Conservation (phyloP, 2,329 filamentous ascomycete genomes). For the Pseudogymnoascus sp. region DNA sequence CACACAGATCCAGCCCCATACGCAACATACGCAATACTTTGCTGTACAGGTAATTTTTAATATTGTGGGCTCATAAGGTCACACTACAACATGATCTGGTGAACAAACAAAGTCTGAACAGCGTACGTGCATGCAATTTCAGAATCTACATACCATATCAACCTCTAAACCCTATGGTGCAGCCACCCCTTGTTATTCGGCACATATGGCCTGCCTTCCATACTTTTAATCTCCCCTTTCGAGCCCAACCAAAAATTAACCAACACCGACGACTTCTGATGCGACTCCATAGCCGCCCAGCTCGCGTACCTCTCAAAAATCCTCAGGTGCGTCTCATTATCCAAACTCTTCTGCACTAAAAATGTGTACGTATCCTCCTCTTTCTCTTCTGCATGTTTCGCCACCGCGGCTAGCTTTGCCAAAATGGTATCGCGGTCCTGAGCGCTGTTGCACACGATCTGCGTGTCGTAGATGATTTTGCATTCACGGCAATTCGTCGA, state of each 20-base stretch:
- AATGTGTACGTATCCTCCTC: constrained; percentile 10
- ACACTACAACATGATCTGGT: no score
- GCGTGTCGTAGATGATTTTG: no score
- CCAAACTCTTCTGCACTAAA: constrained; percentile 25
- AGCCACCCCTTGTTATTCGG: constrained; percentile 31
- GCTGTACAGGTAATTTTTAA: no score
- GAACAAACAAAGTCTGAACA: no score
- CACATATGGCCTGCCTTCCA: constrained; percentile 28
- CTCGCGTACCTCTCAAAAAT: constrained; percentile 26
- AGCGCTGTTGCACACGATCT: no score
- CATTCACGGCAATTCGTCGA: constrained; percentile 19
- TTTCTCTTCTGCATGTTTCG: constrained; percentile 20
- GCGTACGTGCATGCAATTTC: no score
- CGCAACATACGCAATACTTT: no score
- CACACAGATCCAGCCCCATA: no score
- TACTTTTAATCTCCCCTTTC: constrained; percentile 23
- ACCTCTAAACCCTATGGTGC: constrained; percentile 17
- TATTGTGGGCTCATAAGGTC: no score
- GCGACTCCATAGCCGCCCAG: constrained; percentile 24
- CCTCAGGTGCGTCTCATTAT: constrained; percentile 25
- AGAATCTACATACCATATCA: no score
- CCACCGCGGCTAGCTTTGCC: constrained; percentile 27
- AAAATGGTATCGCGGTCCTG: no score
- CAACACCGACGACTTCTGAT: constrained; percentile 23
- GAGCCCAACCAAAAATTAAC: constrained; percentile 25